phyloP scores from a whole-genome alignment of 2,329 filamentous ascomycete species.

The Fusarium sp. region DNA sequence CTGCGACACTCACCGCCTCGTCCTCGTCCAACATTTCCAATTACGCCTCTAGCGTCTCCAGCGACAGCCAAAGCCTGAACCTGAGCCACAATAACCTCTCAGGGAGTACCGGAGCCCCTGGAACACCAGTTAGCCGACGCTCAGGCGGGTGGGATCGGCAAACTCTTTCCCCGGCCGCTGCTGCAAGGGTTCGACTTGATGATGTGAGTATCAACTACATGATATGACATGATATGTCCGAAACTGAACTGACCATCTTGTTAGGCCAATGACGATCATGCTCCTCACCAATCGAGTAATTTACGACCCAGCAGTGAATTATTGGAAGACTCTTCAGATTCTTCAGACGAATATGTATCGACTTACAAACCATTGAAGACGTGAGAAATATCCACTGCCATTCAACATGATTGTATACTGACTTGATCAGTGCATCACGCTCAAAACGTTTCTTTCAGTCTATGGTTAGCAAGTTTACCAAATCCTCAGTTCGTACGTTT shows the following conservation, averaged over 20 bases:
- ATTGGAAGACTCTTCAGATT: constrained; percentile 39
- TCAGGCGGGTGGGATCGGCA: constrained; percentile 44
- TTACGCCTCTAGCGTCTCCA: constrained; percentile 7
- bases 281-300: constrained; percentile 14
- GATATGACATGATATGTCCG: neutral
- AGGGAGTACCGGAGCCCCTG: constrained; percentile 26
- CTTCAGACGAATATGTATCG: constrained; percentile 36
- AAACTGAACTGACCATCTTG: neutral
- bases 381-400: constrained; percentile 15
- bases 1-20: constrained; percentile 1
- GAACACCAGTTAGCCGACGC: constrained; percentile 37
- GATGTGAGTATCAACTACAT: constrained; percentile 22
- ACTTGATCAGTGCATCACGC: constrained; percentile 28
- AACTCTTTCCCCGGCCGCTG: constrained; percentile 36
- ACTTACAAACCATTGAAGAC: constrained; percentile 33
- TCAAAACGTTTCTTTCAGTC: constrained; percentile 41
- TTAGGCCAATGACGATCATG: constrained; percentile 14
- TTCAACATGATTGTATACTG: constrained; percentile 5
- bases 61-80: neutral
- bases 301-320: constrained; percentile 10
- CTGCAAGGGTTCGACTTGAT: constrained; percentile 29
- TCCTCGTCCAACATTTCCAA: constrained; percentile 5
- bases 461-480: constrained; percentile 39
- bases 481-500: constrained; percentile 37
- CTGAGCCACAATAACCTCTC: neutral